Base-by-base conservation (phyloP, 192 early-diverging fungal genomes). In the Phlyctochytrium planicorne region DNA sequence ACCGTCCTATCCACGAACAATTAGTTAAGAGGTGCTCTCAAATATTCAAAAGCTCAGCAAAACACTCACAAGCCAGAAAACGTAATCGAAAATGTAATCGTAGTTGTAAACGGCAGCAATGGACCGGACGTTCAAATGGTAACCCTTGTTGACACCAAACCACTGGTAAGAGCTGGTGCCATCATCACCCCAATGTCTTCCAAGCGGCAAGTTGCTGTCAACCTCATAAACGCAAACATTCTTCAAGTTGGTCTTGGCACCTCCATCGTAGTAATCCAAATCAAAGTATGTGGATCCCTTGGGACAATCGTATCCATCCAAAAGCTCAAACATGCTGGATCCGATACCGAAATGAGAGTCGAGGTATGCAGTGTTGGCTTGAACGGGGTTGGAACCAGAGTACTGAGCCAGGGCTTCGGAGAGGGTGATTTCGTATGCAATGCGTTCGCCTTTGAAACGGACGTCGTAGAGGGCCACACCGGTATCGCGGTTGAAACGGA, bases 41-140 rank as follows among this genome's bases (percentile, higher is more conserved):
- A 20, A n/a, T n/a, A n/a, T n/a, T n/a, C 10, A 47, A 47, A 47
- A 47, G 20, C 40, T 47, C 40, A 47, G 20, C 6, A 47, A 14
- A 20, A 47, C 6, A 6, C 40, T 20, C 20, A 47, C 40, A 10
- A 66, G 52, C 64, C 50, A 66, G 53, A 66, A 66, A 4, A 66
- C 34, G 53, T 66, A 66, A n/a, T 66, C 64, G 24, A 66, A 25
- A 62, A 62, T 66, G 64, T 66, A 66, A 55, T 66, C 64, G 27
- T 66, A 66, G 64, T 66, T 66, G 20, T 34, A 24, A 27, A 66
- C 34, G 3, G 64, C 34, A 16, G 64, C 34, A 17, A 61, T 63
- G 4, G 53, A 20, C n/a, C 64, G 34, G 16, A 66, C 50, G 62
- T 16, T 29, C 12, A 66, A 31, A 17, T 66, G 17, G 53, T 32